phyloP scores from a whole-genome alignment of 1,284 basidiomycete genomes.

The Sparassis latifolia region DNA sequence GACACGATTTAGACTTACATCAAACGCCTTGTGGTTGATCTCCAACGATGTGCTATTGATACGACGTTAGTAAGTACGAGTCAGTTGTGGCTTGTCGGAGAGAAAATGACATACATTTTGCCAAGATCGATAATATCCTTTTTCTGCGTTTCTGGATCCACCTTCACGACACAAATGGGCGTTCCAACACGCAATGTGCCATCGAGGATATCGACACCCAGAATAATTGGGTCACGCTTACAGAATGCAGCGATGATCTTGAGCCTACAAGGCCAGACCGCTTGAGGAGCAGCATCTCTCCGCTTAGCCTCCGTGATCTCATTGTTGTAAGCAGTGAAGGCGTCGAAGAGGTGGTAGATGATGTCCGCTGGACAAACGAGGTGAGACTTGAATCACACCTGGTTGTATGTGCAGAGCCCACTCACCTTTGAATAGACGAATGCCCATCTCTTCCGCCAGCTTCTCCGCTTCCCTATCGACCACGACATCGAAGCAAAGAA shows the following conservation, averaged over 20 bases:
- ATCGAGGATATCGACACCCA: slow-evolving; percentile 96
- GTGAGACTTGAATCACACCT: neutral
- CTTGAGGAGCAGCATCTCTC: slow-evolving; percentile 87
- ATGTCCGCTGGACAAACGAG: slow-evolving; percentile 69
- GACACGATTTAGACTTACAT: slow-evolving; percentile 40
- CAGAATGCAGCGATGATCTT: slow-evolving; percentile 92
- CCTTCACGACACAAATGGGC: slow-evolving; percentile 91
- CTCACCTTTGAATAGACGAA: slow-evolving; percentile 87
- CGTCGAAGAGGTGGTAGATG: slow-evolving; percentile 98
- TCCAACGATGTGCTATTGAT: slow-evolving; percentile 79
- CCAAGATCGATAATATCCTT: slow-evolving; percentile 90
- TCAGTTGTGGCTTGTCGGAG: neutral
- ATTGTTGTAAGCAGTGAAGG: slow-evolving; percentile 94
- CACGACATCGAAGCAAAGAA: slow-evolving; percentile 96
- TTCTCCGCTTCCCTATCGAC: slow-evolving; percentile 90
- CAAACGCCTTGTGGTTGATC: slow-evolving; percentile 84
- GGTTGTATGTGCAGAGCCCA: neutral
- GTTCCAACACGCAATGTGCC: slow-evolving; percentile 92
- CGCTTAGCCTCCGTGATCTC: slow-evolving; percentile 93
- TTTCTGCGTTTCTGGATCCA: slow-evolving; percentile 81
- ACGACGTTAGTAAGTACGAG: neutral
- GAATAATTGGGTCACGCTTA: slow-evolving; percentile 95
- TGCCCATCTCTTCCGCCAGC: slow-evolving; percentile 89
- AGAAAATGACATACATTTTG: slow-evolving; percentile 68
- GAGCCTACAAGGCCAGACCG: slow-evolving; percentile 95